phyloP scores from a whole-genome alignment of 1,284 basidiomycete genomes.

The Trichosporon sp. region DNA sequence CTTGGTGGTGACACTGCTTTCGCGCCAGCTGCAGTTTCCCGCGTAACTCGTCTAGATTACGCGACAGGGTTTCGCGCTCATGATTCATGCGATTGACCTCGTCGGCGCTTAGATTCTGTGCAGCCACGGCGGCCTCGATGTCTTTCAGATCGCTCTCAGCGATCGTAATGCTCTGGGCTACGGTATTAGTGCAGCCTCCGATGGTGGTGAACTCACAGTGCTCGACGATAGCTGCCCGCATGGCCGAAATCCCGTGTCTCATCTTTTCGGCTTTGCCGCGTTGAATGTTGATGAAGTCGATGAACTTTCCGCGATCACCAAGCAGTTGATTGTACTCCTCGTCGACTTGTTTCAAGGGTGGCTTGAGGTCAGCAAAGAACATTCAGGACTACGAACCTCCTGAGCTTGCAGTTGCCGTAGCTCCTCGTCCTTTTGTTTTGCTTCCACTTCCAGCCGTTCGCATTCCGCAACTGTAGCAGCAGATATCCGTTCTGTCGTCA shows the following conservation, averaged over 20 bases:
- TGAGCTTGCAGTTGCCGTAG: constrained; percentile 38
- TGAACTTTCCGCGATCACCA: constrained; percentile 47
- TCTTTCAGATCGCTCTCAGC: constrained; percentile 57
- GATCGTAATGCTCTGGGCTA: constrained; percentile 6
- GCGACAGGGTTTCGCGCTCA: constrained; percentile 66
- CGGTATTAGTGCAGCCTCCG: not conserved
- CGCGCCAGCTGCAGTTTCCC: constrained; percentile 67
- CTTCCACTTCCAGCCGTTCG: constrained; percentile 33
- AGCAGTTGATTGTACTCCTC: constrained; percentile 43
- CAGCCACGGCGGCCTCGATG: constrained; percentile 63
- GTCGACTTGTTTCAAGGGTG: constrained; percentile 40
- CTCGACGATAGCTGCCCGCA: constrained; percentile 29
- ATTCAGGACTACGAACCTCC: constrained; percentile 32
- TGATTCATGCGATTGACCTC: constrained; percentile 81
- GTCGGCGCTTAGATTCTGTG: constrained; percentile 76
- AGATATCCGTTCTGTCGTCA: constrained; percentile 31
- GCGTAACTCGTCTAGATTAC: constrained; percentile 69
- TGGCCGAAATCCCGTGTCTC: constrained; percentile 33
- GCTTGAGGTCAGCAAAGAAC: constrained; percentile 21
- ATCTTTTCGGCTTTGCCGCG: constrained; percentile 45
- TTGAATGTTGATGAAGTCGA: constrained; percentile 42
- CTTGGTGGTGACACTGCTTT: constrained; percentile 64
- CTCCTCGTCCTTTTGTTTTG: constrained; percentile 30
- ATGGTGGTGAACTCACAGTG: constrained; percentile 25
- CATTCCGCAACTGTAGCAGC: constrained; percentile 33